A percentile compares a stretch with the other conserved stretches of the same genome.
Evolutionary conservation across 495 filamentous ascomycete species (phyloP).

Genomic region (Penicillium coffeae): DNA sequence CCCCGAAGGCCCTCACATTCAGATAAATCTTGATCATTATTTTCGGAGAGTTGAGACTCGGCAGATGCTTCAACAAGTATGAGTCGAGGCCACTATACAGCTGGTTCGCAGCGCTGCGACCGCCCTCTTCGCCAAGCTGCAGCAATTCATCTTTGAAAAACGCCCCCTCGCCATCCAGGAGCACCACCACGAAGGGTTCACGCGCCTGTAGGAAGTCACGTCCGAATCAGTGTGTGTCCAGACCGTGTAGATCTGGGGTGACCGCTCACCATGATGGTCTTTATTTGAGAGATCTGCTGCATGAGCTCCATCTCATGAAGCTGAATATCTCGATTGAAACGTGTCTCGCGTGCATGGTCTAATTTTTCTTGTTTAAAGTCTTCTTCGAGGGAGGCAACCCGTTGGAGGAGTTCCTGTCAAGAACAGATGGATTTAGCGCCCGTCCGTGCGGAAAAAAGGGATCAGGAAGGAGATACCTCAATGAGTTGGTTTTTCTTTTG

Average conservation of each 20-base stretch:
- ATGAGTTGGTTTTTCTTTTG: slow-evolving; percentile 52
- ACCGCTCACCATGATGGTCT: slow-evolving; percentile 46
- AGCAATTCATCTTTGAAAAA: slow-evolving; percentile 68
- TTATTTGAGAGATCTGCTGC: slow-evolving; percentile 47
- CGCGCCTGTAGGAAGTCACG: slow-evolving; percentile 50
- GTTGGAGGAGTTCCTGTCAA: slow-evolving; percentile 45
- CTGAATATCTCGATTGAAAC: slow-evolving; percentile 53
- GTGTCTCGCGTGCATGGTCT: slow-evolving; percentile 52
- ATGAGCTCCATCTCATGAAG: slow-evolving; percentile 51
- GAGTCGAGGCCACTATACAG: slow-evolving; percentile 52
- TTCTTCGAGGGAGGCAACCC: slow-evolving; percentile 43
- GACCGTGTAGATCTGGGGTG: neutral
- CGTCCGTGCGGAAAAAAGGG: slow-evolving; percentile 6
- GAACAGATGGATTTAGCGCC: slow-evolving; percentile 15
- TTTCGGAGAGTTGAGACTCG: slow-evolving; percentile 50
- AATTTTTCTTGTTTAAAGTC: slow-evolving; percentile 47
- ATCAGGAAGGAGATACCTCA: slow-evolving; percentile 32
- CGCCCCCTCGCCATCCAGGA: slow-evolving; percentile 76
- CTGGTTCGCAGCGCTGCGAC: slow-evolving; percentile 62
- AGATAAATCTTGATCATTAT: slow-evolving; percentile 67
- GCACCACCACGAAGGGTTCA: slow-evolving; percentile 69
- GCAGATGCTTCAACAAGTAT: slow-evolving; percentile 43
- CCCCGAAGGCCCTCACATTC: slow-evolving; percentile 61
- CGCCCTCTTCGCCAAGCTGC: slow-evolving; percentile 62
- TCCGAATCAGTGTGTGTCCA: slow-evolving; percentile 22